Evolutionary conservation across 2,329 filamentous ascomycete species (phyloP).

Genomic region (Aspergillus vadensis): DNA sequence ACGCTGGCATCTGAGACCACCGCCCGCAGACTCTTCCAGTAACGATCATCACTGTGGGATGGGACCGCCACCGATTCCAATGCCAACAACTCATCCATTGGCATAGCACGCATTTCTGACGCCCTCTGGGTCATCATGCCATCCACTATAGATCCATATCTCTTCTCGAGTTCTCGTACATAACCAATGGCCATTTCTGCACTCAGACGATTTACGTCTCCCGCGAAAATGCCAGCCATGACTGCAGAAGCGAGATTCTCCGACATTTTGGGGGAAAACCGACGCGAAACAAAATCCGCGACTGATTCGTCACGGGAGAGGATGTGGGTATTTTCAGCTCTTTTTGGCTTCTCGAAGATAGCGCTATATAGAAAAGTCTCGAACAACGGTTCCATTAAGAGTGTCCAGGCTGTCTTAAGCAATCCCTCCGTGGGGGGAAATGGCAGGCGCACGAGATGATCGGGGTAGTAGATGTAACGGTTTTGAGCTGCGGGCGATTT

Average conservation of each 20-base stretch:
- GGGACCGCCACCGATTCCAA: slow-evolving; percentile 18
- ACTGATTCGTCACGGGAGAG: slow-evolving; percentile 66
- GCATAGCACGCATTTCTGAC: background rate
- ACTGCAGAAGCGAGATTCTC: slow-evolving; percentile 75
- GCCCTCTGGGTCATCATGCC: background rate
- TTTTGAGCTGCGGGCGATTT: slow-evolving; percentile 58
- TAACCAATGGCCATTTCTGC: slow-evolving; percentile 63
- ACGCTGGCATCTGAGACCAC: slow-evolving; percentile 36
- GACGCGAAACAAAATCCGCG: slow-evolving; percentile 63
- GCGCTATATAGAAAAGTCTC: slow-evolving; percentile 46
- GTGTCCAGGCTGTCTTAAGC: slow-evolving; percentile 30
- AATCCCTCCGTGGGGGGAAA: slow-evolving; percentile 39
- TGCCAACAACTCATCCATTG: slow-evolving; percentile 33
- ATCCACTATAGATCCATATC: slow-evolving; percentile 20
- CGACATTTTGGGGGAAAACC: slow-evolving; percentile 58
- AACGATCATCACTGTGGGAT: slow-evolving; percentile 15
- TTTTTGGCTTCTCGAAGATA: slow-evolving; percentile 33
- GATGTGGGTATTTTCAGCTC: slow-evolving; percentile 37
- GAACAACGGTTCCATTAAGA: slow-evolving; percentile 60
- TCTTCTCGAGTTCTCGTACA: slow-evolving; percentile 51
- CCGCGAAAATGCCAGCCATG: slow-evolving; percentile 89
- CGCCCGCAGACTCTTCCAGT: slow-evolving; percentile 20
- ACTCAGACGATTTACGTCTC: slow-evolving; percentile 80
- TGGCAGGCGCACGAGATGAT: slow-evolving; percentile 71
- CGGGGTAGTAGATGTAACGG: slow-evolving; percentile 86